Conservation (phyloP, 208 protist genomes). For the Balamuthia mandrillaris region DNA sequence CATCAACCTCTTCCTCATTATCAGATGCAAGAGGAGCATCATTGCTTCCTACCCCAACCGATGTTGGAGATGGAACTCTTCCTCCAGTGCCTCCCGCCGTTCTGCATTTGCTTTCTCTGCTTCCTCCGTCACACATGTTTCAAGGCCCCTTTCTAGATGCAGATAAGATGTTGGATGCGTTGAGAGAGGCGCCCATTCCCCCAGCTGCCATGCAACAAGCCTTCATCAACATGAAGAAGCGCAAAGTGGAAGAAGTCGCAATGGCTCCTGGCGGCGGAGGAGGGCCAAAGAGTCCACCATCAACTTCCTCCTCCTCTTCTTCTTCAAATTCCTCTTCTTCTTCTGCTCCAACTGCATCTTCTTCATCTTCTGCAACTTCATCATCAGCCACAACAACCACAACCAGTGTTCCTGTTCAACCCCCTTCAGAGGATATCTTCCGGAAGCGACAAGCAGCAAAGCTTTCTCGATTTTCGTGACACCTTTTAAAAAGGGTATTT, state of each 20-base stretch:
- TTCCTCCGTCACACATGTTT: too few relatives aligned
- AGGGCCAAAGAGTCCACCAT: background rate
- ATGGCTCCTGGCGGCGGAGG: background rate
- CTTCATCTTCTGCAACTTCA: background rate
- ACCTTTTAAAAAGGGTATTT: background rate
- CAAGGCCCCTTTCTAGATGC: too few relatives aligned
- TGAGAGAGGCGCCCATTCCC: too few relatives aligned
- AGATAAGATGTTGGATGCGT: too few relatives aligned
- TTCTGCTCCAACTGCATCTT: background rate
- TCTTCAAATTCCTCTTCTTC: background rate
- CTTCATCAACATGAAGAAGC: too few relatives aligned
- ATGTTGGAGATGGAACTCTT: too few relatives aligned
- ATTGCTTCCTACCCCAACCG: background rate
- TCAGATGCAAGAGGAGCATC: background rate
- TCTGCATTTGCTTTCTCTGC: background rate
- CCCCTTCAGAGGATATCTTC: constrained; percentile 5
- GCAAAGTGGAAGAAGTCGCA: background rate
- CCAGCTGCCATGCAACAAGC: too few relatives aligned
- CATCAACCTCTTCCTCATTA: background rate
- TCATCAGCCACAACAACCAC: background rate
- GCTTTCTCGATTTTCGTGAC: constrained; percentile 1
- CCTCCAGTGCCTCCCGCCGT: background rate
- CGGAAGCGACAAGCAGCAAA: constrained; percentile 6
- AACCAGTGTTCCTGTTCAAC: background rate
- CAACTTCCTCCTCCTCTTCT: background rate